Conservation (phyloP, 177 flowering plant genomes). For the Tripterygium wilfordii region DNA sequence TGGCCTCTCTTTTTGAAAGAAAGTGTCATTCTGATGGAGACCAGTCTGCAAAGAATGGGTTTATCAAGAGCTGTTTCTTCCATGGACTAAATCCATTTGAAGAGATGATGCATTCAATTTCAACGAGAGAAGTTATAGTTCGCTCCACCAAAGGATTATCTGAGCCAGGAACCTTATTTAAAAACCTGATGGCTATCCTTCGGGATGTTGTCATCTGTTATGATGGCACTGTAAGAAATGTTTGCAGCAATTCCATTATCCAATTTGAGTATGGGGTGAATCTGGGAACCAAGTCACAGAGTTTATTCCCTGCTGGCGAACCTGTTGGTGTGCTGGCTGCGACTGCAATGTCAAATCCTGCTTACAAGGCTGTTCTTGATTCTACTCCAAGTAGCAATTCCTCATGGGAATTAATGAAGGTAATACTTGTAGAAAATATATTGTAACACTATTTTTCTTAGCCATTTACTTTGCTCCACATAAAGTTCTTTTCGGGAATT, state of each 20-base stretch:
- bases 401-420: constrained; percentile 99
- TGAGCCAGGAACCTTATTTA: constrained; percentile 91
- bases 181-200: constrained; percentile 91
- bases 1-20: constrained; percentile 35
- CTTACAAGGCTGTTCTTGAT: constrained; percentile 96
- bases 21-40: constrained; percentile 37
- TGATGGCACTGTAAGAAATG: constrained; percentile 90
- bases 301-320: constrained; percentile 73
- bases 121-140: constrained; percentile 78
- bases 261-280: constrained; percentile 68
- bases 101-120: constrained; percentile 74
- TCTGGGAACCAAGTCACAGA: constrained; percentile 16
- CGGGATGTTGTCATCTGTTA: constrained; percentile 87
- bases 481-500: no score
- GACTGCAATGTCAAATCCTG: constrained; percentile 96
- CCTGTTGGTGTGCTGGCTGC: constrained; percentile 98
- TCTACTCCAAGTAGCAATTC: constrained; percentile 82
- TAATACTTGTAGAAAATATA: no score
- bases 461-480: not conserved
- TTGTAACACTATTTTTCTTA: no score
- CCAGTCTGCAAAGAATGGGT: constrained; percentile 65
- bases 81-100: constrained; percentile 87
- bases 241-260: constrained; percentile 66
- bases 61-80: constrained; percentile 60
- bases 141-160: constrained; percentile 88